Evolutionary conservation across 2,329 filamentous ascomycete species (phyloP).

Genomic region (Penicillium sp.): DNA sequence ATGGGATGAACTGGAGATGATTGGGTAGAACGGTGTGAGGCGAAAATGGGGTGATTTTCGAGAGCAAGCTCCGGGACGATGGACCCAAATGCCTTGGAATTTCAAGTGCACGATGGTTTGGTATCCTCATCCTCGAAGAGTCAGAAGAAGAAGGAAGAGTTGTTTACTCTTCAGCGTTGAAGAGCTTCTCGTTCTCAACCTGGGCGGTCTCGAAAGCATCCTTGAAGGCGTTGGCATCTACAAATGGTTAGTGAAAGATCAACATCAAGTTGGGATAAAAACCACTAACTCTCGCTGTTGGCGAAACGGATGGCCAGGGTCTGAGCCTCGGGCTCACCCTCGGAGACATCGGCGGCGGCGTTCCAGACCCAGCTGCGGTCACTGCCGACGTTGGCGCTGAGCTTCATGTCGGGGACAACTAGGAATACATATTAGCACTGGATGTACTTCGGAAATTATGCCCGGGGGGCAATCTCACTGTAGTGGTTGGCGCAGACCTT

Average conservation of each 20-base stretch:
- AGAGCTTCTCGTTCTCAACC: constrained; percentile 89
- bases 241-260: constrained; percentile 17
- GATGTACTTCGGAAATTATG: not conserved
- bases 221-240: constrained; percentile 96
- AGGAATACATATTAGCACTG: constrained; percentile 9
- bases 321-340: constrained; percentile 93
- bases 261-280: not conserved
- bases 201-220: constrained; percentile 96
- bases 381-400: constrained; percentile 94
- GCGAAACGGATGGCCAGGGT: constrained; percentile 96
- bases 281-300: constrained; percentile 85
- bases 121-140: constrained; percentile 2
- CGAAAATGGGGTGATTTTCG: constrained; percentile 9
- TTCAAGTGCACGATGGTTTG: constrained; percentile 8
- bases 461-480: constrained; percentile 58
- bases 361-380: constrained; percentile 99
- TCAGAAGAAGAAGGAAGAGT: not conserved
- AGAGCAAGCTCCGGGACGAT: constrained; percentile 14
- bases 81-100: constrained; percentile 12
- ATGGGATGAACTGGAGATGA: constrained; percentile 9
- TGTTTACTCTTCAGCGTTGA: constrained; percentile 53
- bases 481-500: constrained; percentile 99
- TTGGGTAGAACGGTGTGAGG: constrained; percentile 10
- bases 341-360: constrained; percentile 92
- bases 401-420: constrained; percentile 99